phyloP scores from a whole-genome alignment of 2,329 filamentous ascomycete genomes.

The Stachybotrys elegans region DNA sequence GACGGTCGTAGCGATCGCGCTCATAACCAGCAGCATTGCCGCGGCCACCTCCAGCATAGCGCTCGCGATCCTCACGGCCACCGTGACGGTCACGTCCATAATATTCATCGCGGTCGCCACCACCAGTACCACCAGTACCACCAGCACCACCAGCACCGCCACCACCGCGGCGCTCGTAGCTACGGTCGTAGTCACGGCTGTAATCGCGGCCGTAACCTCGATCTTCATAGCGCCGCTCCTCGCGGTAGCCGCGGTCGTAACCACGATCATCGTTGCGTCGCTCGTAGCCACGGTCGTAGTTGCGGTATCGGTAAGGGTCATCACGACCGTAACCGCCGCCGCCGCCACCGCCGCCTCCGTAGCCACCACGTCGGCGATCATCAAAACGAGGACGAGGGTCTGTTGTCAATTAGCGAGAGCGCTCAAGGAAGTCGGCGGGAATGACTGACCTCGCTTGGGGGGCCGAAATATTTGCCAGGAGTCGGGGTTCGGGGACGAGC shows the following conservation, averaged over 20 bases:
- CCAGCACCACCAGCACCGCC: slow-evolving; percentile 39
- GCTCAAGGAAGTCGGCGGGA: slow-evolving; percentile 8
- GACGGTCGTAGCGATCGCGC: slow-evolving; percentile 44
- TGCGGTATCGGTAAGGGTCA: slow-evolving; percentile 53
- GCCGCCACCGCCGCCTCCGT: slow-evolving; percentile 43
- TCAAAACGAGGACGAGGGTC: slow-evolving; percentile 45
- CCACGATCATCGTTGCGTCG: slow-evolving; percentile 44
- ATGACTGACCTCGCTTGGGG: slow-evolving; percentile 86
- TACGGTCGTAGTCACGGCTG: slow-evolving; percentile 53
- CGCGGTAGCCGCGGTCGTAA: slow-evolving; percentile 36
- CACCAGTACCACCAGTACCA: slow-evolving; percentile 31
- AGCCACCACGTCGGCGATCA: slow-evolving; percentile 59
- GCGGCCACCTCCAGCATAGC: slow-evolving; percentile 26
- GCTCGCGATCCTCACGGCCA: slow-evolving; percentile 41
- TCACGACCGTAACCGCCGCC: slow-evolving; percentile 45
- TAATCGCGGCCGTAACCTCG: slow-evolving; percentile 45
- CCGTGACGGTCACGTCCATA: slow-evolving; percentile 33
- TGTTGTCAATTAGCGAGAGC: slow-evolving; percentile 13
- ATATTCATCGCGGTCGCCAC: slow-evolving; percentile 28
- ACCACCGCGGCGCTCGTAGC: slow-evolving; percentile 47
- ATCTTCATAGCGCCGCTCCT: slow-evolving; percentile 42
- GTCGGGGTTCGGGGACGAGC: slow-evolving; percentile 92
- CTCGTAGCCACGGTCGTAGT: slow-evolving; percentile 37
- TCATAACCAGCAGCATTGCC: slow-evolving; percentile 40
- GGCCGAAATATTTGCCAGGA: slow-evolving; percentile 97